These are phyloP conservation scores for Obba rivulosa DNA, from an alignment of 768 basidiomycete genomes.

Conservation along the genomic window DNA sequence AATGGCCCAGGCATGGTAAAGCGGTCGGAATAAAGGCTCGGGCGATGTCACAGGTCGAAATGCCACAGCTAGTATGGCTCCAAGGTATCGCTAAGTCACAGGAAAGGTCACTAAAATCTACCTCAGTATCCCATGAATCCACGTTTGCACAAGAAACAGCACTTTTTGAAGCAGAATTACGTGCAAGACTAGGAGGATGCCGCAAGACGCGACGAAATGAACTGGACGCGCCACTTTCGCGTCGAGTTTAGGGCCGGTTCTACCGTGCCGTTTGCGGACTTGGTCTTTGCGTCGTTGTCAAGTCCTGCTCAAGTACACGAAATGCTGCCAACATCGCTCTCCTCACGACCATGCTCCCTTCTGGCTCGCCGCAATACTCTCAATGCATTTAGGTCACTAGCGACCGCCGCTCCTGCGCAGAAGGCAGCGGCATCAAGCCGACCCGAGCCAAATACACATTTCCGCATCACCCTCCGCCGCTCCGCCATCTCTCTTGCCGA, in stretches of 20 bases:
- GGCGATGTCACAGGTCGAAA: too few relatives aligned
- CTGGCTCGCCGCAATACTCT: not conserved
- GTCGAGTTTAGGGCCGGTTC: conserved; percentile 1
- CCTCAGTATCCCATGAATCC: too few relatives aligned
- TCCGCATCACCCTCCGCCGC: conserved; percentile 83
- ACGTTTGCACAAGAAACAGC: too few relatives aligned
- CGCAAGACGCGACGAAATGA: too few relatives aligned
- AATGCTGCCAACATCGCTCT: too few relatives aligned
- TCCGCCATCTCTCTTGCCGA: conserved; percentile 81
- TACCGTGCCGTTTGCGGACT: not conserved
- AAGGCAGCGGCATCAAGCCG: not conserved
- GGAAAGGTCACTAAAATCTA: too few relatives aligned
- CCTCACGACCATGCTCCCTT: not conserved
- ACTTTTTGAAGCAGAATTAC: too few relatives aligned
- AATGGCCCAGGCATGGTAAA: not conserved
- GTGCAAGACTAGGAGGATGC: too few relatives aligned
- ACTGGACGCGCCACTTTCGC: not conserved
- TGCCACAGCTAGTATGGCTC: too few relatives aligned
- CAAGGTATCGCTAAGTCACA: too few relatives aligned
- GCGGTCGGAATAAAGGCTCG: too few relatives aligned
- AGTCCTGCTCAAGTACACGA: too few relatives aligned
- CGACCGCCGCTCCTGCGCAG: not conserved
- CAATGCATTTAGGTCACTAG: not conserved
- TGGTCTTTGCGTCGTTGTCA: not conserved
- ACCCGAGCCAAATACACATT: conserved; percentile 56